Evolutionary conservation across 257 asterid genomes (phyloP).

Genomic region (Orobanche coerulescens): DNA sequence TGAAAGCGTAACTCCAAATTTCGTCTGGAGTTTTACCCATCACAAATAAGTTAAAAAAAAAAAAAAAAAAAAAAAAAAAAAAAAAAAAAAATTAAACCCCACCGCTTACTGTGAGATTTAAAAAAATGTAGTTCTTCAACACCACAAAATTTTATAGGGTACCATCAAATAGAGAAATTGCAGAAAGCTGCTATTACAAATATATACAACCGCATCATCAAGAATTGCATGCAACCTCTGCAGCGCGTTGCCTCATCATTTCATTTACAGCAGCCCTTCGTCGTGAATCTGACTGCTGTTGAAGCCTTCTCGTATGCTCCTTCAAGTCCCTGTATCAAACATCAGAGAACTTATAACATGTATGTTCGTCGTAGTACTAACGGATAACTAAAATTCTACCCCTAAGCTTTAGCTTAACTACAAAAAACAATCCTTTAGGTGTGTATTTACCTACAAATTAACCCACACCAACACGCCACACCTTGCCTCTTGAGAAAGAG

Average conservation of each 20-base stretch:
- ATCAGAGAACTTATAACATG: neutral
- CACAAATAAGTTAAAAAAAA: neutral
- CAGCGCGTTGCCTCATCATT: constrained; percentile 97
- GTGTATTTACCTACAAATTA: neutral
- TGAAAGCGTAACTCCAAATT: constrained; percentile 17
- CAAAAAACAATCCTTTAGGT: neutral
- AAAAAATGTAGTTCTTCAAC: constrained; percentile 21
- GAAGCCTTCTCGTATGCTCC: constrained; percentile 68
- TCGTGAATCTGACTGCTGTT: constrained; percentile 89
- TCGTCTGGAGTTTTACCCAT: constrained; percentile 19
- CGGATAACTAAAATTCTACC: neutral
- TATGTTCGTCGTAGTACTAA: neutral
- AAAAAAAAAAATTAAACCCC: constrained; percentile 5
- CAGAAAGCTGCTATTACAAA: constrained; percentile 10
- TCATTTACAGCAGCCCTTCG: constrained; percentile 94
- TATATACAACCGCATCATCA: constrained; percentile 32
- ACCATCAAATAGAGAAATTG: constrained; percentile 4
- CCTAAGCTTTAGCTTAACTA: neutral
- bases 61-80: neutral
- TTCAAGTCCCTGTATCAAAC: constrained; percentile 59
- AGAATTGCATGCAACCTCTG: constrained; percentile 71
- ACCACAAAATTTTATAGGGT: constrained; percentile 15
- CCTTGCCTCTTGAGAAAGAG: neutral
- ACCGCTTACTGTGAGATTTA: constrained; percentile 9
- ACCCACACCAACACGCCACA: too few species aligned